Base-by-base conservation (phyloP, 805 yeast genomes). In the Clavispora asparagi region DNA sequence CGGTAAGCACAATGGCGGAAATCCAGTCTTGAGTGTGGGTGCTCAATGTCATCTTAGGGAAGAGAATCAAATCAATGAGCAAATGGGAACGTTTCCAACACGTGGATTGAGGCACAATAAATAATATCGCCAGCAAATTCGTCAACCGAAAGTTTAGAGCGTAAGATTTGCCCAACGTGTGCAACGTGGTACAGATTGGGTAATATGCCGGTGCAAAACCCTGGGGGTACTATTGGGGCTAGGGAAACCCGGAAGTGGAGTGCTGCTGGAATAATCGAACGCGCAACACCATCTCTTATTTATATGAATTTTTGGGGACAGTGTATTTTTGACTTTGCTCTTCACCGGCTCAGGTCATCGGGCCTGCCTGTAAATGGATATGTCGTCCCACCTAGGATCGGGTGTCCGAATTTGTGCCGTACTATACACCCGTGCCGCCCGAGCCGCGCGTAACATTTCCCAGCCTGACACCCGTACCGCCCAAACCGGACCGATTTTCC, bases 21-120 rank as follows among this genome's bases (percentile, higher is more conserved):
- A 57, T 31, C 71, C 71, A 67, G 49, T 67, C 71, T 14, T 32
- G 37, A 16, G 42, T 30, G 29, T 39, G 23, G 13, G 37, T 17
- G 17, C 25, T 33, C 25, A 33, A 31, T 13, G 32, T 14, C 35
- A 31, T 31, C n/a, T n/a, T n/a, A n/a, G n/a, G n/a, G n/a, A n/a
- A 5, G 5, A 7, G 35, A 29, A 29, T 12, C 9, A 14, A 14
- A 31, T 12, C n/a, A 13, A 30, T 11, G 11, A 6, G 3, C 7
- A 4, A 27, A 27, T 27, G 29, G 29, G 29, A 6, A 27, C 3
- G 7, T 27, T 3, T 3, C 7, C 12, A 11, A 27, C 7, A 27
- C 29, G 4, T 4, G 29, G 12, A 19, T 19, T 19, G 23, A 19
- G 23, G 23, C 5, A 19, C 23, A 19, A 19, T 19, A 19, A 19